Evolutionary conservation across 2,329 filamentous ascomycete genomes (phyloP).

Genomic region (Stagonosporopsis chrysanthemi): DNA sequence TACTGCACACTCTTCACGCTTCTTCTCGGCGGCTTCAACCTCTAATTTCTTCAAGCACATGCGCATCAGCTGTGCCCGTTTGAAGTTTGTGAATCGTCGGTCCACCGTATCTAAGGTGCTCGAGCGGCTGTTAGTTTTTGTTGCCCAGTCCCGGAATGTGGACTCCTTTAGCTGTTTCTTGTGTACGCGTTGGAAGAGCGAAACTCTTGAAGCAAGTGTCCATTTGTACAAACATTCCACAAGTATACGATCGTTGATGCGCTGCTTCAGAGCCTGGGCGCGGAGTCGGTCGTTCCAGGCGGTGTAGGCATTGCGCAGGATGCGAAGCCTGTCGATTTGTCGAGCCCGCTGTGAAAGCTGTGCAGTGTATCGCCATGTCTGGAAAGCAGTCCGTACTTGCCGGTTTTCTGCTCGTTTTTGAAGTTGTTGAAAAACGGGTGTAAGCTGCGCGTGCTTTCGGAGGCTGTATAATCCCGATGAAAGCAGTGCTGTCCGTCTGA

Average conservation of each 20-base stretch:
- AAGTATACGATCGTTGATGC: constrained; percentile 64
- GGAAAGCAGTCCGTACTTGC: constrained; percentile 56
- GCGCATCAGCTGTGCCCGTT: constrained; percentile 39
- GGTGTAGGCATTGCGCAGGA: constrained; percentile 65
- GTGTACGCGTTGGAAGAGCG: constrained; percentile 51
- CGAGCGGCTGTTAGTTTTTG: constrained; percentile 35
- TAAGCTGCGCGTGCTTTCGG: constrained; percentile 53
- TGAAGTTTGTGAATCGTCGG: constrained; percentile 40
- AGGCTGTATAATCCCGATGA: constrained; percentile 30
- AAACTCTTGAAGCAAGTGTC: constrained; percentile 60
- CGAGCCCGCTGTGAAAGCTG: constrained; percentile 56
- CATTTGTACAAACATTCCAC: constrained; percentile 67
- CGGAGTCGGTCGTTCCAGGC: constrained; percentile 69
- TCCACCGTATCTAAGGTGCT: constrained; percentile 43
- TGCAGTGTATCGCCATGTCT: constrained; percentile 58
- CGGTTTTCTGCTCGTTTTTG: constrained; percentile 54
- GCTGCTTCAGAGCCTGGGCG: constrained; percentile 58
- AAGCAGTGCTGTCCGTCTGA: constrained; percentile 39
- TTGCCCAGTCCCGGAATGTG: constrained; percentile 39
- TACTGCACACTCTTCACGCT: constrained; percentile 47
- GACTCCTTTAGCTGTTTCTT: constrained; percentile 39
- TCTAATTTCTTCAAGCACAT: constrained; percentile 40
- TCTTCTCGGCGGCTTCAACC: constrained; percentile 31
- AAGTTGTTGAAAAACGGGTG: constrained; percentile 54
- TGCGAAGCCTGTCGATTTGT: constrained; percentile 59